A percentile compares a stretch with the other conserved stretches of the same genome.
phyloP scores from a whole-genome alignment of 306 rosid genomes.

The Parietaria judaica region DNA sequence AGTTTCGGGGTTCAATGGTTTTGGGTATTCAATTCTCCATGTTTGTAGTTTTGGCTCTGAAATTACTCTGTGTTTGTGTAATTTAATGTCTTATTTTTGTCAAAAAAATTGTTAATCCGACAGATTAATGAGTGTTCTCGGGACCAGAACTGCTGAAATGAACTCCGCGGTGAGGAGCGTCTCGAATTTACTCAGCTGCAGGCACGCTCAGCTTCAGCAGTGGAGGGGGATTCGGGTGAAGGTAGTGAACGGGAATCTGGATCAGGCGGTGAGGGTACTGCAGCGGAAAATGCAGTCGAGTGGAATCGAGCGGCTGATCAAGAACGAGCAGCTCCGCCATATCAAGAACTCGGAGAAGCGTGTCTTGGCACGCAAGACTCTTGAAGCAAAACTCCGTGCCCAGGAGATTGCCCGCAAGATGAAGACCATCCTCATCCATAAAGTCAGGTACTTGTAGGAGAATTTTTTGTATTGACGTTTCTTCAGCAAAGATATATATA shows the following conservation, averaged over 20 bases:
- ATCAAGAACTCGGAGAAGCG: conserved; percentile 92
- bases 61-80: no score
- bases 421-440: conserved; percentile 60
- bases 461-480: no score
- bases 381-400: conserved; percentile 52
- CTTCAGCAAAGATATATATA: no score
- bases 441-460: conserved; percentile 64
- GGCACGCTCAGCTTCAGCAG: conserved; percentile 39
- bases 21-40: no score
- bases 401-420: conserved; percentile 76
- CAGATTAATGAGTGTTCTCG: not conserved
- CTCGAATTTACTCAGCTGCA: conserved; percentile 28
- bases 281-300: conserved; percentile 77
- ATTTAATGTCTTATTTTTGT: no score
- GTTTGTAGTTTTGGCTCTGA: no score
- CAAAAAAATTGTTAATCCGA: no score
- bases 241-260: conserved; percentile 61
- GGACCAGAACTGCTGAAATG: conserved; percentile 32
- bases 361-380: conserved; percentile 52
- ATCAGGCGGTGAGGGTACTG: conserved; percentile 47
- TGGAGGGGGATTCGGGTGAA: conserved; percentile 68
- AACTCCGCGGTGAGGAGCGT: conserved; percentile 39
- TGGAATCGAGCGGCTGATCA: conserved; percentile 82
- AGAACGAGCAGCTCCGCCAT: conserved; percentile 52
- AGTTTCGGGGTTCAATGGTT: no score